These are phyloP conservation scores for Fraxinus paxiana DNA, from an alignment of 305 asterid species.

Conservation along the genomic window DNA sequence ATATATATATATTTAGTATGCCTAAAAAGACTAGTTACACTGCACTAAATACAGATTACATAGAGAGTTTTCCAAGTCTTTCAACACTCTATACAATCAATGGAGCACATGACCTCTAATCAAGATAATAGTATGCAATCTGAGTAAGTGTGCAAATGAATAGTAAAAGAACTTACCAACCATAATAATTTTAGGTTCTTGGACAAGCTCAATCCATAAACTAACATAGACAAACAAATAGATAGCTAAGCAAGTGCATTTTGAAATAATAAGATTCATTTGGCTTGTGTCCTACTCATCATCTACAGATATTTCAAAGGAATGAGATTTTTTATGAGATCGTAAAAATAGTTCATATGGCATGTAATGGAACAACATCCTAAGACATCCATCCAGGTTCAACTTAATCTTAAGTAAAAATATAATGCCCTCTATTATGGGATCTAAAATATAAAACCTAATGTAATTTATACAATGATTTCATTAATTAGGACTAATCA, in stretches of 20 bases:
- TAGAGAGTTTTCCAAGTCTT: slow-evolving; percentile 6
- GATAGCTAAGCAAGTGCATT: not conserved
- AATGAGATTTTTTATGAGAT: not conserved
- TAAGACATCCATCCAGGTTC: not conserved
- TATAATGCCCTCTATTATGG: not conserved
- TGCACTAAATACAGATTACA: not conserved
- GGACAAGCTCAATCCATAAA: slow-evolving; percentile 5
- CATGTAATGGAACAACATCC: not conserved
- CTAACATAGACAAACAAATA: not conserved
- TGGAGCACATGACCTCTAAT: not conserved
- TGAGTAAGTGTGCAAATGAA: not conserved
- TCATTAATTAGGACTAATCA: not conserved
- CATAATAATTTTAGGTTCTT: not conserved
- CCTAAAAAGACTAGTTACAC: not conserved
- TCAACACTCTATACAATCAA: not conserved
- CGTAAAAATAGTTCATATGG: not conserved
- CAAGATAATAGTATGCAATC: not conserved
- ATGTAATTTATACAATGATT: not conserved
- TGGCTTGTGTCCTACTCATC: not conserved
- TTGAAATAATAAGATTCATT: not conserved
- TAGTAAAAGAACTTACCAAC: not conserved
- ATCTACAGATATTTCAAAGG: slow-evolving; percentile 1
- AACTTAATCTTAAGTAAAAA: not conserved
- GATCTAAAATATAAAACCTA: not conserved
- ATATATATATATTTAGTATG: not conserved